Percentiles rank a stretch among this genome's conserved stretches.
Conservation (phyloP, 2,329 filamentous ascomycete genomes). For the Xylariaceae sp. region DNA sequence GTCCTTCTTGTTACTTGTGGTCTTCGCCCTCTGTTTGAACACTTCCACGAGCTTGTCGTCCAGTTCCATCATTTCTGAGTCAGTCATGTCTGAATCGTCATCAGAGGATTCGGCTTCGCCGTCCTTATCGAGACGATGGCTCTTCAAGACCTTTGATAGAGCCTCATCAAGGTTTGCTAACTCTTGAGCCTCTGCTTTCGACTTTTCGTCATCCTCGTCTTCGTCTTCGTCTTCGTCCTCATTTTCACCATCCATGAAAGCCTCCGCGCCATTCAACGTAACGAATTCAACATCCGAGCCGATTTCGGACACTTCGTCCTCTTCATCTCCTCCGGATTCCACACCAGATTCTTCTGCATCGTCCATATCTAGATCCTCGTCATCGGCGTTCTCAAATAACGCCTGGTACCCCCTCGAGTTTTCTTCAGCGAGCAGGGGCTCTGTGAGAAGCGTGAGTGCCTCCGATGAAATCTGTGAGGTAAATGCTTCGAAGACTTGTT, state of each 20-base stretch:
- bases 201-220: conserved; percentile 33
- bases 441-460: conserved; percentile 57
- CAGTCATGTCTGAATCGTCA: conserved; percentile 78
- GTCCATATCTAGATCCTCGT: conserved; percentile 50
- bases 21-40: conserved; percentile 69
- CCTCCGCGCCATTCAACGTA: conserved; percentile 31
- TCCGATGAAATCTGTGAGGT: conserved; percentile 65
- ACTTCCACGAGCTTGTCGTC: conserved; percentile 79
- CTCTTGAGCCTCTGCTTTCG: conserved; percentile 36
- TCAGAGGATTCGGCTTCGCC: conserved; percentile 47
- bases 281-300: conserved; percentile 36
- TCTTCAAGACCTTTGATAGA: conserved; percentile 70
- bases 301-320: conserved; percentile 31
- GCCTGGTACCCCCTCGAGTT: conserved; percentile 76
- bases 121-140: conserved; percentile 56
- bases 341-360: conserved; percentile 35
- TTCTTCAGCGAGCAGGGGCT: conserved; percentile 72
- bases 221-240: conserved; percentile 35
- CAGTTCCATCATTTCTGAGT: conserved; percentile 88
- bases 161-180: conserved; percentile 58
- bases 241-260: conserved; percentile 27
- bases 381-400: conserved; percentile 68
- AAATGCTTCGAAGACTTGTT: conserved; percentile 82
- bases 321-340: conserved; percentile 33
- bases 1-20: conserved; percentile 67